Conservation (phyloP, 805 yeast species). For the Ogataea pilisensis region DNA sequence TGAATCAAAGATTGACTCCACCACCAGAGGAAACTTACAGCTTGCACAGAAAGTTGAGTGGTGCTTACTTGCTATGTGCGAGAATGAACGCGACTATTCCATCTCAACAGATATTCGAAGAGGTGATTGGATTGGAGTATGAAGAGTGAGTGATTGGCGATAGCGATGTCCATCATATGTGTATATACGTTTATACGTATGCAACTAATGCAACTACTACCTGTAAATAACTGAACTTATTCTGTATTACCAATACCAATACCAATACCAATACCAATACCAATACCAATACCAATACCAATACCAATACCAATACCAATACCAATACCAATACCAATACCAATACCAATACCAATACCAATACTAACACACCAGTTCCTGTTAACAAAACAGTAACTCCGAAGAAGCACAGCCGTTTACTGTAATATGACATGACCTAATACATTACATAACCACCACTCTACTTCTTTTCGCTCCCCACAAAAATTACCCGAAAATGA, state of each 20-base stretch:
- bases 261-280: too few relatives aligned
- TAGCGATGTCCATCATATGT: neutral
- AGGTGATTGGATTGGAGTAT: constrained; percentile 58
- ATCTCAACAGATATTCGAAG: constrained; percentile 69
- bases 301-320: too few relatives aligned
- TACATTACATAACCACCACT: too few relatives aligned
- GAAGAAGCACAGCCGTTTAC: too few relatives aligned
- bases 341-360: too few relatives aligned
- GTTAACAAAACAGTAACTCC: too few relatives aligned
- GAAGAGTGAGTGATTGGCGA: constrained; percentile 10
- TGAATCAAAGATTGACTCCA: constrained; percentile 86
- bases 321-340: too few relatives aligned
- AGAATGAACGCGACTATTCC: constrained; percentile 79
- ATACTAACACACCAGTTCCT: too few relatives aligned
- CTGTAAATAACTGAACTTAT: neutral
- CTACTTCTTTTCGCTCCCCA: neutral
- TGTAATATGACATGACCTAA: too few relatives aligned
- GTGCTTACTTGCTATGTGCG: constrained; percentile 88
- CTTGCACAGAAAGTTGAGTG: constrained; percentile 92
- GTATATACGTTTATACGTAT: too few relatives aligned
- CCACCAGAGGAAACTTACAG: constrained; percentile 99
- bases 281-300: too few relatives aligned
- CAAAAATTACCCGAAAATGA: neutral
- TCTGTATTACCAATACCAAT: too few relatives aligned
- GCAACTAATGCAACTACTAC: neutral